Evolutionary conservation across 805 yeast species (phyloP), one percentile per base, ranked within the genome.

Genomic region (Hanseniaspora singularis): DNA sequence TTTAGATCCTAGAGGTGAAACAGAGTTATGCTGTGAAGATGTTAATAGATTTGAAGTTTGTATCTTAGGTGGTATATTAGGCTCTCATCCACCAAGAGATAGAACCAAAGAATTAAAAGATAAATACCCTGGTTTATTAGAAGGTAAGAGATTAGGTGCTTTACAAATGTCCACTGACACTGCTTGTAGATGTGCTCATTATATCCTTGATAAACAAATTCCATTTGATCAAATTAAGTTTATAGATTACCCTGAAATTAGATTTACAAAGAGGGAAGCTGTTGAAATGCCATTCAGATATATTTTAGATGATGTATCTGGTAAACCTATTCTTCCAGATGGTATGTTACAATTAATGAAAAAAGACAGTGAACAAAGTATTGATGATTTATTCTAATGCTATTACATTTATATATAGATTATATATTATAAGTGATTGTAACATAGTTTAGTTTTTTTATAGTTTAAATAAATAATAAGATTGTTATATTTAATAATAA

Each of bases 271-370:
- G 60, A 76, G 83, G 57, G 98, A 92, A 63, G 83, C 94, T 3
- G 87, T 96, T 0, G 96, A 89, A 60, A 89, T 89, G 98, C 98
- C 98, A 2, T 89, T 89, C 67, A 72, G 98, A 59, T 89, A 89
- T 57, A 81, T 89, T 15, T 64, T 79, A 50, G 83, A 82, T 54
- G 61, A 57, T 0, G 40, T 52, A 11, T 54, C 71, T 1, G 76
- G 75, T 3, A 71, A 74, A 51, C 97, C 98, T 1, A 82, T 92
- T 10, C 68, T 89, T 57, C 98, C 98, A 0, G 73, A 74, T 48
- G 97, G 97, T 0, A 89, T 89, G 97, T 66, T 85, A 49, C 79
- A 79, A 27, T 71, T 89, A 60, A 89, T 89, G 57, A 79, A 80
- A 58, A 74, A 74, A 53, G 98, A 89, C 57, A 78, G 94, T 2